Evolutionary conservation across 2,329 filamentous ascomycete genomes (phyloP).

Genomic region (Mycosphaerelloides madeirae): DNA sequence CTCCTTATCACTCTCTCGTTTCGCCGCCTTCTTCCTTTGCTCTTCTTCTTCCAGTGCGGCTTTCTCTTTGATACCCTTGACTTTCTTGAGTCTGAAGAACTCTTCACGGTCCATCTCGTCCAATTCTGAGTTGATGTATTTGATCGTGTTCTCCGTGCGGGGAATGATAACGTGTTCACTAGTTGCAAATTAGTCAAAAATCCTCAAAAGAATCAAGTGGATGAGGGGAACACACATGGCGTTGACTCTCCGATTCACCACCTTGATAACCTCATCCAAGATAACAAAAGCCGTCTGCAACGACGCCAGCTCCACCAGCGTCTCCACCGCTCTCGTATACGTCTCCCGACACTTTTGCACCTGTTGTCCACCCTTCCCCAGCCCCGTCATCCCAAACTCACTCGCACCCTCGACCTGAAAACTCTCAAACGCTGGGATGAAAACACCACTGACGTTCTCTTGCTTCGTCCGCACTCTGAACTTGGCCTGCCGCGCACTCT

Average conservation of each 20-base stretch:
- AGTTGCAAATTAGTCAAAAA: slow-evolving; percentile 18
- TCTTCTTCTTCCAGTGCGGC: slow-evolving; percentile 40
- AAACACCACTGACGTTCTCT: slow-evolving; percentile 96
- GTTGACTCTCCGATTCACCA: slow-evolving; percentile 96
- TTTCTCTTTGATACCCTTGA: slow-evolving; percentile 65
- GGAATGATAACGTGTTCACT: slow-evolving; percentile 95
- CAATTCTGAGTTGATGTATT: slow-evolving; percentile 98
- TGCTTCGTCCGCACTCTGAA: slow-evolving; percentile 94
- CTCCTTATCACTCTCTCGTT: slow-evolving; percentile 27
- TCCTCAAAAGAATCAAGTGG: not conserved
- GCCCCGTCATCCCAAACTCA: slow-evolving; percentile 90
- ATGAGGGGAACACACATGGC: slow-evolving; percentile 64
- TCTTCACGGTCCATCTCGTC: slow-evolving; percentile 97
- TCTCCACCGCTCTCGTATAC: slow-evolving; percentile 92
- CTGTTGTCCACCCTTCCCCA: slow-evolving; percentile 96
- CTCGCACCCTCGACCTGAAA: slow-evolving; percentile 80
- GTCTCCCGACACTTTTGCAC: slow-evolving; percentile 93
- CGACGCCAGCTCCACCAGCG: slow-evolving; percentile 88
- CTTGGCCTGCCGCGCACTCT: slow-evolving; percentile 86
- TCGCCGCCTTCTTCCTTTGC: slow-evolving; percentile 23
- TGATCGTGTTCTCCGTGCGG: slow-evolving; percentile 98
- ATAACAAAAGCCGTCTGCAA: slow-evolving; percentile 98
- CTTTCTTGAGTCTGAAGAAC: slow-evolving; percentile 95
- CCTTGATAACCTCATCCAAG: slow-evolving; percentile 97
- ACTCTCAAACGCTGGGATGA: slow-evolving; percentile 89